Base-by-base conservation (phyloP, 164 flowering plant species). In the Magnolia changhungtana region DNA sequence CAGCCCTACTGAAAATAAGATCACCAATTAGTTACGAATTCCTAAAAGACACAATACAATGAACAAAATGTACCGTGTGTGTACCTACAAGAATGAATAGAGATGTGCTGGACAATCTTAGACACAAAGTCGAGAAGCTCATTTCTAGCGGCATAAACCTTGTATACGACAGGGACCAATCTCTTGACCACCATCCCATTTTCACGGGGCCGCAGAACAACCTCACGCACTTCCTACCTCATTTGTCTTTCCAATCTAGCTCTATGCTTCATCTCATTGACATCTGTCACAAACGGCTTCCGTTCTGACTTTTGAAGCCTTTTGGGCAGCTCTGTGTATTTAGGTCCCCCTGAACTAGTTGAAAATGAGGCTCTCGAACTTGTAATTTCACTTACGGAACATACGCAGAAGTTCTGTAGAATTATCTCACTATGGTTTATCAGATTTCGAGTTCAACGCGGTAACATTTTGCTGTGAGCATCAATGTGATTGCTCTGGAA, bases 121-220 rank as follows among this genome's bases (percentile, higher is more conserved):
- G 92, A 85, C 67, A 85, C 82, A 83, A 87, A 87, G 67, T 81
- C 11, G 45, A 80, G 50, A 11, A 91, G 81, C 72, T 78, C 77
- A 7, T 65, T 69, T 78, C 90, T 87, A 7, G 88, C 85, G 77
- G 83, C 78, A 77, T 78, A 84, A 65, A 91, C 91, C 55, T 86
- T 75, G 75, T 79, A 87, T 70, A 92, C 91, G 81, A 88, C 83
- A 11, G 91, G 87, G 69, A 91, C 73, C 74, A 88, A 78, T 55
- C 77, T 78, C 74, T 88, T 83, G 50, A 91, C 87, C 84, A 89
- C 76, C 55, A 89, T 76, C 8, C 95, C 95, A 84, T 91, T 91
- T 69, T 88, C 89, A 8, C 92, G 91, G 69, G 90, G 83, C 24
- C 24, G 69, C 67, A 87, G 61, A 68, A 49, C 16, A 37, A 80